Percentiles rank a stretch among this genome's conserved stretches.
Conservation (phyloP, 169 alveolate genomes). For the Plasmodium blacklocki region DNA sequence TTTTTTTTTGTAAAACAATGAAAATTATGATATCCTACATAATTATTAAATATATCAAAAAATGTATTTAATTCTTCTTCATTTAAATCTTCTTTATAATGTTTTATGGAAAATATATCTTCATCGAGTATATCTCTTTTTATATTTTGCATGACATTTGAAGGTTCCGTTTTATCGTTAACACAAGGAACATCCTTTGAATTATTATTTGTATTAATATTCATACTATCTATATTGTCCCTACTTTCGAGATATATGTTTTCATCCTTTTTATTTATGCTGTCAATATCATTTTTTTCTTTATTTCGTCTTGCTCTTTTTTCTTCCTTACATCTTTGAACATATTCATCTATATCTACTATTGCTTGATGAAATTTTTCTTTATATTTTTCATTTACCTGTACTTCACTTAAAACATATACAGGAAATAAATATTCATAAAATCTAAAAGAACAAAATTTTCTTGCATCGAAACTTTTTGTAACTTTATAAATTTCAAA, state of each 20-base stretch:
- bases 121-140: background rate
- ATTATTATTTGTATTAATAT: background rate
- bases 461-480: slow-evolving; percentile 89
- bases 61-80: slow-evolving; percentile 80
- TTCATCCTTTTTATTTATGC: background rate
- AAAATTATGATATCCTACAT: slow-evolving; percentile 87
- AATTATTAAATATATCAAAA: slow-evolving; percentile 78
- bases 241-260: background rate
- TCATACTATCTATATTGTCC: too few relatives aligned
- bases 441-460: slow-evolving; percentile 87
- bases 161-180: background rate
- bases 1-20: slow-evolving; percentile 85
- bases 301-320: slow-evolving; percentile 9
- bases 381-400: slow-evolving; percentile 47
- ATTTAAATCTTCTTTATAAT: slow-evolving; percentile 70
- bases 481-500: slow-evolving; percentile 86
- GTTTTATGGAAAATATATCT: slow-evolving; percentile 33
- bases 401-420: slow-evolving; percentile 75
- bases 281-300: background rate
- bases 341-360: slow-evolving; percentile 37
- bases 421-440: slow-evolving; percentile 88
- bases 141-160: background rate
- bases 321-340: slow-evolving; percentile 17
- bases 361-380: slow-evolving; percentile 31
- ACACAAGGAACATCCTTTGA: background rate